phyloP scores from a whole-genome alignment of 2,329 filamentous ascomycete genomes.

The Fusarium sp. region DNA sequence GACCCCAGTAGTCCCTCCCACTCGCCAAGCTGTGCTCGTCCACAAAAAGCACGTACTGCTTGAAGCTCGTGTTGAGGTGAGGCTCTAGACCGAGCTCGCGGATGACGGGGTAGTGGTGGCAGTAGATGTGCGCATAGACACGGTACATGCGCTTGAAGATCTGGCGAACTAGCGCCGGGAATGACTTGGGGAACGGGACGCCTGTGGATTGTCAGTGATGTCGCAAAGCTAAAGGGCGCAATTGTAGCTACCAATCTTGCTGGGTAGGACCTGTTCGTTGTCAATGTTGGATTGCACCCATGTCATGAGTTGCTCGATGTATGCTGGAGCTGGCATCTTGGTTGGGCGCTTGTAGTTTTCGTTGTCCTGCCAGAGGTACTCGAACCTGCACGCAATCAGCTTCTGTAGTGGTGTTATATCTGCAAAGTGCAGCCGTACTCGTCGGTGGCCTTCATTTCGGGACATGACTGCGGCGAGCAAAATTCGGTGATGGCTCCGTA shows the following conservation, averaged over 20 bases:
- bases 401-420: not conserved
- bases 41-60: constrained; percentile 98
- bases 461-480: constrained; percentile 95
- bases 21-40: constrained; percentile 93
- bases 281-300: constrained; percentile 97
- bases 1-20: constrained; percentile 97
- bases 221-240: not conserved
- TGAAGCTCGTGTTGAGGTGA: constrained; percentile 98
- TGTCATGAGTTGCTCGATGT: constrained; percentile 96
- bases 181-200: constrained; percentile 93
- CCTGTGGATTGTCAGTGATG: constrained; percentile 56
- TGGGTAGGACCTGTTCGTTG: constrained; percentile 95
- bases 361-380: constrained; percentile 98
- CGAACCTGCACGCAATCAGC: constrained; percentile 68
- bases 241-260: constrained; percentile 73
- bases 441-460: constrained; percentile 99
- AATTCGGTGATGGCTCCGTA: constrained; percentile 99
- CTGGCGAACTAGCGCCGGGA: constrained; percentile 86
- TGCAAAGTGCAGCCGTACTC: constrained; percentile 65
- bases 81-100: constrained; percentile 94
- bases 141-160: constrained; percentile 99
- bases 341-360: constrained; percentile 95
- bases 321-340: constrained; percentile 96
- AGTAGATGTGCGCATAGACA: constrained; percentile 99
- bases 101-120: constrained; percentile 97